Percentiles rank a stretch among this genome's conserved stretches.
Evolutionary conservation across 2,329 filamentous ascomycete genomes (phyloP).

Genomic region (Diatrype stigma): DNA sequence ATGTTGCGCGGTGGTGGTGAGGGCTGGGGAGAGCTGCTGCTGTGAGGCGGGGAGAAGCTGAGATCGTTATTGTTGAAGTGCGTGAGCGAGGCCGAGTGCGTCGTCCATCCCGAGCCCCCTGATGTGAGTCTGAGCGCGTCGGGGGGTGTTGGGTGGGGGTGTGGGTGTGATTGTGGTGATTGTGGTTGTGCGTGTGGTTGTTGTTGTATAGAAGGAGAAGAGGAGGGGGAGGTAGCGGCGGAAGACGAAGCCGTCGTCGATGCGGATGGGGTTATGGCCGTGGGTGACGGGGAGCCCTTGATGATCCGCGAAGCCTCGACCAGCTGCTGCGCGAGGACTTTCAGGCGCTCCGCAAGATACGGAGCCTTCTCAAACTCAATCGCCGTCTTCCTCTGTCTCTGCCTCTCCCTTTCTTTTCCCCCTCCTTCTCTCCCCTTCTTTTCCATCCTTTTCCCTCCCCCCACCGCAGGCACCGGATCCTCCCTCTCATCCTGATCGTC

Average conservation of each 20-base stretch:
- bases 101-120: constrained; percentile 21
- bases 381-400: no score
- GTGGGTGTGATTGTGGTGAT: constrained; percentile 5
- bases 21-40: no score
- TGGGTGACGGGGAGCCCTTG: constrained; percentile 40
- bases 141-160: constrained; percentile 2
- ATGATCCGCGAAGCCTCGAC: constrained; percentile 48
- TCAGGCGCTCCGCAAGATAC: constrained; percentile 55
- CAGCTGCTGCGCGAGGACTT: constrained; percentile 51
- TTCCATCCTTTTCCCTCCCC: no score
- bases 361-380: constrained; percentile 43
- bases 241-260: constrained; percentile 41
- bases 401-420: no score
- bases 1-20: constrained; percentile 32
- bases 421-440: no score
- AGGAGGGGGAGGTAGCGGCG: constrained; percentile 37
- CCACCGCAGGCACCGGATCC: no score
- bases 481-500: background rate
- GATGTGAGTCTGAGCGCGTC: background rate
- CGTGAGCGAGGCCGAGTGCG: constrained; percentile 24
- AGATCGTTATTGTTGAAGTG: constrained; percentile 45
- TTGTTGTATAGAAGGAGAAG: constrained; percentile 1
- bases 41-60: no score
- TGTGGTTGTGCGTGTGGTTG: constrained; percentile 4
- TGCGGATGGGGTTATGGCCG: constrained; percentile 27